phyloP scores from a whole-genome alignment of 495 filamentous ascomycete species.

The Trichocladium uniseriatum region DNA sequence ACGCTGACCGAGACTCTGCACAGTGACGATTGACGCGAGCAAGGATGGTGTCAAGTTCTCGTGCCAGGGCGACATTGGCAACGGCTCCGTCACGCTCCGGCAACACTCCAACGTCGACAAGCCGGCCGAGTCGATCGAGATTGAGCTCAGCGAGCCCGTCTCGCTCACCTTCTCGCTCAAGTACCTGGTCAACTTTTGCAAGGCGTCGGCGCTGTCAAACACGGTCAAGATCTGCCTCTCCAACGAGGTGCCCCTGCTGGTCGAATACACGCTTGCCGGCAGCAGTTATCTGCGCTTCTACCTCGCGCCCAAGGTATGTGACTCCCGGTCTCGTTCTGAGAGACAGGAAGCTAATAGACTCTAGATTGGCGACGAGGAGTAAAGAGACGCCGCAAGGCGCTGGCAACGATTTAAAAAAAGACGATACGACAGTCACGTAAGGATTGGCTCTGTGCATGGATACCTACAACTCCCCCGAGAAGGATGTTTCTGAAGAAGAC shows the following conservation, averaged over 20 bases:
- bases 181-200: constrained; percentile 99
- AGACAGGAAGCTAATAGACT: constrained; percentile 3
- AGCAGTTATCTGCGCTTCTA: constrained; percentile 94
- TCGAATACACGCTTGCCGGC: constrained; percentile 75
- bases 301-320: constrained; percentile 83
- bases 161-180: constrained; percentile 97
- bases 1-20: constrained; percentile 2
- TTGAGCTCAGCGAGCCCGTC: constrained; percentile 86
- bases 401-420: neutral
- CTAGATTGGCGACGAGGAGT: constrained; percentile 89
- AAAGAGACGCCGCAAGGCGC: constrained; percentile 23
- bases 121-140: constrained; percentile 73
- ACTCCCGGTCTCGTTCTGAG: neutral
- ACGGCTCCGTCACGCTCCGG: constrained; percentile 83
- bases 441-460: constrained; percentile 15
- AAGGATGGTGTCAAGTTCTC: constrained; percentile 98
- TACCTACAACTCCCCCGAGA: constrained; percentile 1
- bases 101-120: constrained; percentile 88
- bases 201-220: constrained; percentile 75
- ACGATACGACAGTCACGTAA: constrained; percentile 9
- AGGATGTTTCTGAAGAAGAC: neutral
- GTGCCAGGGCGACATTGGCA: constrained; percentile 90
- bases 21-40: constrained; percentile 89
- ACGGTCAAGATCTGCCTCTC: constrained; percentile 87
- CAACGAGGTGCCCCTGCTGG: constrained; percentile 89